These are phyloP conservation scores for Fusarium longipes DNA, from an alignment of 2,329 filamentous ascomycete genomes.

Conservation along the genomic window DNA sequence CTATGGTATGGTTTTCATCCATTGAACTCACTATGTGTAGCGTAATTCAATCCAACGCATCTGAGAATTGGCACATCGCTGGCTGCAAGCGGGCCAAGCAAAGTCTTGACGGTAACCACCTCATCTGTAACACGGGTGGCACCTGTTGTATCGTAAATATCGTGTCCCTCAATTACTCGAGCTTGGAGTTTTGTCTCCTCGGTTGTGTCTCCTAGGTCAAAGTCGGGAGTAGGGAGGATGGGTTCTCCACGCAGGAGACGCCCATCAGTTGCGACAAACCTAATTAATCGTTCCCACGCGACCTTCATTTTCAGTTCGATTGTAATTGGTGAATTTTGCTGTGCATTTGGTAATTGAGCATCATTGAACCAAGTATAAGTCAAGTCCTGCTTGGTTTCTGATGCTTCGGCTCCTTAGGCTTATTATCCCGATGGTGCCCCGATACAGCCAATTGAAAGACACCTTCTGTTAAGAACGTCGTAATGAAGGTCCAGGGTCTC, in stretches of 20 bases:
- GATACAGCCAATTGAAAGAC: background rate
- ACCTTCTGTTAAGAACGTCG: background rate
- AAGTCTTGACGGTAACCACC: constrained; percentile 62
- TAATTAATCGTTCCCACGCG: constrained; percentile 64
- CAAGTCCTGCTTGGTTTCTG: no score
- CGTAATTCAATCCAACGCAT: constrained; percentile 70
- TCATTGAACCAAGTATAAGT: background rate
- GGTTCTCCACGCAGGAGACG: constrained; percentile 64
- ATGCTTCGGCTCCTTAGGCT: background rate
- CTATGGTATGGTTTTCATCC: background rate
- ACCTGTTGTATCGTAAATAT: constrained; percentile 60
- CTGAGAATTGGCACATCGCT: constrained; percentile 66
- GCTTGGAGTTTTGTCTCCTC: constrained; percentile 62
- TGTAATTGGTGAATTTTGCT: background rate
- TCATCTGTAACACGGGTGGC: constrained; percentile 64
- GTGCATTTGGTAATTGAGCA: fast-evolving
- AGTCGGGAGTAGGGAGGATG: constrained; percentile 56
- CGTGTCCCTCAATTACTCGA: constrained; percentile 61
- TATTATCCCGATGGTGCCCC: background rate
- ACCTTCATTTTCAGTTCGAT: constrained; percentile 43
- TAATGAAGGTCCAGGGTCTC: background rate
- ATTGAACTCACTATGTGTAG: constrained; percentile 64
- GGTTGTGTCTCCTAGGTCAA: constrained; percentile 59
- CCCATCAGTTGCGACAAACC: constrained; percentile 64
- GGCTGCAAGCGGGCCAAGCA: constrained; percentile 63